These are phyloP conservation scores for Leccinum variicolor DNA, from an alignment of 768 basidiomycete genomes.

Conservation along the genomic window DNA sequence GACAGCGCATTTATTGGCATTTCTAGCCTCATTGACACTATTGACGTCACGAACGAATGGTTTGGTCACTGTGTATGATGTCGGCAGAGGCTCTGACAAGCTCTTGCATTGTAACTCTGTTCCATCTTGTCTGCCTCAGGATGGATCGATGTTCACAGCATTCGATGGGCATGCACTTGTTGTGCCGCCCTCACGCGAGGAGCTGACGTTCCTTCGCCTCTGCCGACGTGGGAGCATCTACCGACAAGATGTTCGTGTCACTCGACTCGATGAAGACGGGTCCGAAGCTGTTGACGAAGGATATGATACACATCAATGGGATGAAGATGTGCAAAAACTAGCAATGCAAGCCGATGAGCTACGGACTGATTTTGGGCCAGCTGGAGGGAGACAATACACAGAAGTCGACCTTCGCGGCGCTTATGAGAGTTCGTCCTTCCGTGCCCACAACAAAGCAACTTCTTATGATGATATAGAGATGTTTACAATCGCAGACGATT, in stretches of 20 bases:
- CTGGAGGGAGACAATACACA: conserved; percentile 42
- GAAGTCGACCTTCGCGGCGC: conserved; percentile 47
- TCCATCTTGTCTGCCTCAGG: conserved; percentile 40
- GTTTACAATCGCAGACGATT: conserved; percentile 30
- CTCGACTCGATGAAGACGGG: conserved; percentile 12
- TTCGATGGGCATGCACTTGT: conserved; percentile 33
- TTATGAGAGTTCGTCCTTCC: conserved; percentile 51
- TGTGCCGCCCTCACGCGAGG: conserved; percentile 26
- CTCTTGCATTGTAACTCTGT: conserved; percentile 43
- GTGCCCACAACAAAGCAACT: not conserved
- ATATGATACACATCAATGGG: conserved; percentile 33
- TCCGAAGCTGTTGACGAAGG: not conserved
- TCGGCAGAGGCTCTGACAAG: conserved; percentile 37
- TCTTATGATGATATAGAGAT: conserved; percentile 36
- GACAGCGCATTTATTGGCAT: not conserved
- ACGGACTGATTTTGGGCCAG: conserved; percentile 38
- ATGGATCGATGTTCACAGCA: conserved; percentile 19
- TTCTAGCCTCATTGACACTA: conserved; percentile 48
- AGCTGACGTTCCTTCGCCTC: conserved; percentile 43
- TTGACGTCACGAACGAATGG: conserved; percentile 58
- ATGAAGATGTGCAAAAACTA: conserved; percentile 38
- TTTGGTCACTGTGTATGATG: conserved; percentile 63
- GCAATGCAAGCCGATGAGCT: conserved; percentile 26
- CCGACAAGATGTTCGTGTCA: conserved; percentile 37
- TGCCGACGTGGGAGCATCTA: conserved; percentile 46